These are phyloP conservation scores for Claviceps capensis DNA, from an alignment of 2,329 filamentous ascomycete genomes.

Conservation along the genomic window DNA sequence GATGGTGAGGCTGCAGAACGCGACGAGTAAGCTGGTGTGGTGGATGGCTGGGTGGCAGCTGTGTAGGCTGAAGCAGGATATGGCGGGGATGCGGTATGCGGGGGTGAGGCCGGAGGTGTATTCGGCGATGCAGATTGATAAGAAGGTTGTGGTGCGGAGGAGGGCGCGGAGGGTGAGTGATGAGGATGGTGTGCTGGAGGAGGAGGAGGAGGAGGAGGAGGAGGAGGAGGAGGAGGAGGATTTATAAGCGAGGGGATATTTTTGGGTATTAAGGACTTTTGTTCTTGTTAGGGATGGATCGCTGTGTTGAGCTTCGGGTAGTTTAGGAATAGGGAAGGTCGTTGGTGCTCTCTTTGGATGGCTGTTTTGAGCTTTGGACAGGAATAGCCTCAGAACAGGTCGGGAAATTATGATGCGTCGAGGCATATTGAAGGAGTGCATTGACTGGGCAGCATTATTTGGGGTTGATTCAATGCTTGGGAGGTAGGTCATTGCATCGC, in stretches of 20 bases:
- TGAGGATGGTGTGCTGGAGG: conserved; percentile 7
- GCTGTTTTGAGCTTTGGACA: too few species aligned
- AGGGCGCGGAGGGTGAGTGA: conserved; percentile 13
- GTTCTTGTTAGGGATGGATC: too few species aligned
- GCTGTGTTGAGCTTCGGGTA: too few species aligned
- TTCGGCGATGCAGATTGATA: conserved; percentile 23
- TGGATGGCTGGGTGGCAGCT: conserved; percentile 35
- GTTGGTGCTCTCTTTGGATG: too few species aligned
- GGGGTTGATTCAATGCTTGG: too few species aligned
- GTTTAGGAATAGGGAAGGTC: too few species aligned
- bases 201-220: background rate
- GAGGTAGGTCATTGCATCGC: too few species aligned
- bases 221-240: background rate
- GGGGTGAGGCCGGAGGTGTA: conserved; percentile 24
- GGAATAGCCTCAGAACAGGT: too few species aligned
- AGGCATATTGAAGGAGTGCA: too few species aligned
- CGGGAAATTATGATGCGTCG: too few species aligned
- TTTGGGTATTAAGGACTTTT: background rate
- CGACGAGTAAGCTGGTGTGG: conserved; percentile 26
- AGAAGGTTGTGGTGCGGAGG: conserved; percentile 13
- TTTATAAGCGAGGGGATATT: too few species aligned
- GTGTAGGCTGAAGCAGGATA: conserved; percentile 30
- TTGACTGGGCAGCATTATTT: too few species aligned
- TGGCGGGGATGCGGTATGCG: conserved; percentile 8
- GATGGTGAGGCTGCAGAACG: conserved; percentile 24